phyloP scores from a whole-genome alignment of 495 filamentous ascomycete species.

The Penicillium canescens region DNA sequence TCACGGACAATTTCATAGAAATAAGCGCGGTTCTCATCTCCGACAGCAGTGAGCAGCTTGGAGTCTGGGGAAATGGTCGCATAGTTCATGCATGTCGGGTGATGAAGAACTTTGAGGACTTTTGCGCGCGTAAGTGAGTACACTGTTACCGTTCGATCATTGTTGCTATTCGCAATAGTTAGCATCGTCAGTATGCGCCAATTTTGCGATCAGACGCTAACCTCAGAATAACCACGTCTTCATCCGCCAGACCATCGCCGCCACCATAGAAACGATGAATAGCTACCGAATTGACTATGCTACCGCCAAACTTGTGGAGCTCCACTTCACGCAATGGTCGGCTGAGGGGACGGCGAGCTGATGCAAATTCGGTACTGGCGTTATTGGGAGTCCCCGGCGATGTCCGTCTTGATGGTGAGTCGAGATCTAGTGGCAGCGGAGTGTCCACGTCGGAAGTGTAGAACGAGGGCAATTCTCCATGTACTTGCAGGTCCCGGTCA shows the following conservation, averaged over 20 bases:
- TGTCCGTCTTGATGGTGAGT: conserved; percentile 33
- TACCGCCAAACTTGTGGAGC: conserved; percentile 53
- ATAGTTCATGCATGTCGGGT: conserved; percentile 85
- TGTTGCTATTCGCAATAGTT: conserved; percentile 58
- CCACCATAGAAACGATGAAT: conserved; percentile 60
- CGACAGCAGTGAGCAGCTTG: conserved; percentile 74
- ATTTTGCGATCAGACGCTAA: conserved; percentile 15
- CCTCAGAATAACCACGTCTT: conserved; percentile 67
- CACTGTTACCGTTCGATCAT: conserved; percentile 81
- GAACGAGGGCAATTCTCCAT: conserved; percentile 31
- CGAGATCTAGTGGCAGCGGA: conserved; percentile 58
- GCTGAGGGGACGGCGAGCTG: conserved; percentile 30
- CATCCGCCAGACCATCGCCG: conserved; percentile 47
- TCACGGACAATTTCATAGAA: conserved; percentile 62
- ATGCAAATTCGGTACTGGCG: conserved; percentile 26
- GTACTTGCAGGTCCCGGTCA: conserved; percentile 31
- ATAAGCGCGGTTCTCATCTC: conserved; percentile 81
- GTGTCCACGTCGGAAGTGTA: conserved; percentile 58
- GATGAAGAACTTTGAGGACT: conserved; percentile 65
- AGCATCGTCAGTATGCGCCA: background rate
- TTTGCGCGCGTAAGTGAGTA: conserved; percentile 67
- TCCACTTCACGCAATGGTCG: conserved; percentile 46
- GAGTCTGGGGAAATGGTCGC: conserved; percentile 90
- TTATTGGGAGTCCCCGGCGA: conserved; percentile 23
- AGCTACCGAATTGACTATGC: conserved; percentile 71